Evolutionary conservation across 306 rosid genomes (phyloP).

Genomic region (Malus orientalis): DNA sequence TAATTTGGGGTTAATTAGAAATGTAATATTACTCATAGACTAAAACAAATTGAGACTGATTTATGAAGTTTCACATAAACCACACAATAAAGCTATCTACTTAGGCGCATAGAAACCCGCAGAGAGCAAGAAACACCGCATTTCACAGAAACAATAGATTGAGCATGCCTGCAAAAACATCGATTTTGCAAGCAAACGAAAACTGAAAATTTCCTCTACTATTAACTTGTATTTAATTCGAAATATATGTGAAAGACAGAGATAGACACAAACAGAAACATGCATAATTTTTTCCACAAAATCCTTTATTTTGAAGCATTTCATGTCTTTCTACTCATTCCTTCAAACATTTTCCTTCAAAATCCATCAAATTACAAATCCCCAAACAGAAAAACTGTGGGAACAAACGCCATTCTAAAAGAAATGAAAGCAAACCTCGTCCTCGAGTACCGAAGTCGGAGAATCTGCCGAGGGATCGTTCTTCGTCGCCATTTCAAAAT

Average conservation of each 20-base stretch:
- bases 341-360: not conserved
- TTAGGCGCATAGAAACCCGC: not conserved
- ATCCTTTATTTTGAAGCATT: not conserved
- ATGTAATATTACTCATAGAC: not conserved
- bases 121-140: not conserved
- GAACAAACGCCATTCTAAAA: not conserved
- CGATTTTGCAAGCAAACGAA: not conserved
- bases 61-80: not conserved
- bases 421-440: conserved; percentile 41
- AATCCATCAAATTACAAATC: not conserved
- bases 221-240: not conserved
- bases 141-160: not conserved
- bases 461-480: conserved; percentile 49
- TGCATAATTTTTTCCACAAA: not conserved
- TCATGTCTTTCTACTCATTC: not conserved
- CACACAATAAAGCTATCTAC: not conserved
- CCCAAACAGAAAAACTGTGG: not conserved
- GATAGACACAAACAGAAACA: not conserved
- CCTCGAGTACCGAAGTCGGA: conserved; percentile 78
- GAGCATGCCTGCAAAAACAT: not conserved
- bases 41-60: not conserved
- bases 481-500: conserved; percentile 44
- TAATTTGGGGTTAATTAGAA: not conserved
- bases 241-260: not conserved
- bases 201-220: not conserved